Conservation (phyloP, 192 early-diverging fungal species). For the Coemansia umbellata region DNA sequence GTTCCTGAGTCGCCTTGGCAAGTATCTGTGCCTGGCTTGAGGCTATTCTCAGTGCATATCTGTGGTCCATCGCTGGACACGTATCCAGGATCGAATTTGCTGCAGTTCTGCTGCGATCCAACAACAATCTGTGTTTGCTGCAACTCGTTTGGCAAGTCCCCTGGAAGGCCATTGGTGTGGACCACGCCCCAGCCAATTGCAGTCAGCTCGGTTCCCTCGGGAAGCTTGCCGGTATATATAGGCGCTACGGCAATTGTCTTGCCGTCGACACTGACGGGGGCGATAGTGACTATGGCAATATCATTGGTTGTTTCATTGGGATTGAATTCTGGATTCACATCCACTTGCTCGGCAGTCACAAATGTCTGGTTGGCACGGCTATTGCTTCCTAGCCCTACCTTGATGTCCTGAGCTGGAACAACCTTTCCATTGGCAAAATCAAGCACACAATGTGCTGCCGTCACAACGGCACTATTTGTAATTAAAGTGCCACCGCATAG, state of each 20-base stretch:
- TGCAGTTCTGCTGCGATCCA: constrained; percentile 17
- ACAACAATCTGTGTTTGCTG: constrained; percentile 24
- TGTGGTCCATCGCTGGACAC: constrained; percentile 41
- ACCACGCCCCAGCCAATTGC: constrained; percentile 43
- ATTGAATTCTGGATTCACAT: constrained; percentile 20
- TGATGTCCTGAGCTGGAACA: constrained; percentile 3
- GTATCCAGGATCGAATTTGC: constrained; percentile 21
- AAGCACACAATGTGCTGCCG: constrained; percentile 41
- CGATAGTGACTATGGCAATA: constrained; percentile 22
- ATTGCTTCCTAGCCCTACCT: constrained; percentile 21
- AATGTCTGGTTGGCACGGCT: constrained; percentile 1
- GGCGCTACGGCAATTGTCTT: background rate
- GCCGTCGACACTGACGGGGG: background rate
- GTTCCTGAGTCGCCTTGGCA: constrained; percentile 50
- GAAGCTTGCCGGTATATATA: constrained; percentile 21
- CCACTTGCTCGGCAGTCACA: constrained; percentile 3
- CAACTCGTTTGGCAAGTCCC: constrained; percentile 15
- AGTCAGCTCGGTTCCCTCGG: constrained; percentile 10
- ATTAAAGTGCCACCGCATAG: constrained; percentile 41
- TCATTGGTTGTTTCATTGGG: constrained; percentile 13
- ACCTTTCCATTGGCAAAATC: background rate
- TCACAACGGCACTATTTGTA: constrained; percentile 19
- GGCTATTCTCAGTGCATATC: constrained; percentile 43
- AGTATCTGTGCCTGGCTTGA: constrained; percentile 30
- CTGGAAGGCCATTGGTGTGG: background rate